Evolutionary conservation across 2,329 filamentous ascomycete genomes (phyloP).

Genomic region (Fusarium heterosporum): DNA sequence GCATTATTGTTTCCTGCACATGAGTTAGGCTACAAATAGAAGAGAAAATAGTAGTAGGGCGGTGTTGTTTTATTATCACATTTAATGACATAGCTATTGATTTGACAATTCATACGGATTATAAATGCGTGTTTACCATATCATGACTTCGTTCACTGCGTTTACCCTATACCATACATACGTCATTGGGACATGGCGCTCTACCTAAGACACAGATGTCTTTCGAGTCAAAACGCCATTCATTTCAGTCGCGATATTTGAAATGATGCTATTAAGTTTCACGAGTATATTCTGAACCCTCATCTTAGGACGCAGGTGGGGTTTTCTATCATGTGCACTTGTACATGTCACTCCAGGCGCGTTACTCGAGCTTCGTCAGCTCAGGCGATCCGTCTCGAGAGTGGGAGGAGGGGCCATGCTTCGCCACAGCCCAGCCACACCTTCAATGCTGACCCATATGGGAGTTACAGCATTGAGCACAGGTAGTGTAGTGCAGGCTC

Average conservation of each 20-base stretch:
- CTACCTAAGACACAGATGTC: constrained; percentile 12
- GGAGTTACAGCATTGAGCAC: constrained; percentile 43
- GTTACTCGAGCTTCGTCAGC: constrained; percentile 40
- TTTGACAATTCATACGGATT: not conserved
- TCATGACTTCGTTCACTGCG: not conserved
- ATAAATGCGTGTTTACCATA: not conserved
- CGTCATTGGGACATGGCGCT: constrained; percentile 25
- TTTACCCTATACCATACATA: constrained; percentile 29
- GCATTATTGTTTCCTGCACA: no score
- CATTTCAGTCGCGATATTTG: not conserved
- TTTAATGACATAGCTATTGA: no score
- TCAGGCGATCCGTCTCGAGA: constrained; percentile 15
- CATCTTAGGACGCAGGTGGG: not conserved
- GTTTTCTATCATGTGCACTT: constrained; percentile 22
- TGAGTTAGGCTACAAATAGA: no score
- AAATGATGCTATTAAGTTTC: not conserved
- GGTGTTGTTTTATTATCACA: no score
- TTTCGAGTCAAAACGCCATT: not conserved
- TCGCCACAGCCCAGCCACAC: constrained; percentile 46
- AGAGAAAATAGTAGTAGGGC: no score
- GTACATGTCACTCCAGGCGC: constrained; percentile 38
- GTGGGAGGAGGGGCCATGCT: constrained; percentile 37
- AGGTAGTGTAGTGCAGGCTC: constrained; percentile 44
- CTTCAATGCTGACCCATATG: constrained; percentile 48
- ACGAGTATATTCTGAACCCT: not conserved